These are phyloP conservation scores for Exutisphaerella laricina DNA, from an alignment of 2,329 filamentous ascomycete species.

Conservation along the genomic window DNA sequence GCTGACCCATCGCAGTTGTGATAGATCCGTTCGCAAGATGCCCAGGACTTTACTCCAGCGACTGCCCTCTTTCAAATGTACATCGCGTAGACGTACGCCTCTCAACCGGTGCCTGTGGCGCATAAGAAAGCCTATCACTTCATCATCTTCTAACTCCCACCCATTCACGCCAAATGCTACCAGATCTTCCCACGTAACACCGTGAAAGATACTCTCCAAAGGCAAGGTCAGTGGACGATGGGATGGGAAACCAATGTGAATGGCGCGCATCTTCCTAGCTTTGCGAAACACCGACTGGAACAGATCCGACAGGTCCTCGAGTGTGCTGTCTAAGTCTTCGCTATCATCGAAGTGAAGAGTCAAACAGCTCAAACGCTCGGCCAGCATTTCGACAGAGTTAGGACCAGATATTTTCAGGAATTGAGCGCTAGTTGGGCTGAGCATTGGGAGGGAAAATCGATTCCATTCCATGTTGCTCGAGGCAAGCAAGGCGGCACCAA, in stretches of 20 bases:
- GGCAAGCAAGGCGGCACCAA: constrained; percentile 53
- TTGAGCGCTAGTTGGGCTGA: constrained; percentile 55
- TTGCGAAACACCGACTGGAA: constrained; percentile 55
- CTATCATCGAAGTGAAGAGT: constrained; percentile 60
- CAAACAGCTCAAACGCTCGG: constrained; percentile 54
- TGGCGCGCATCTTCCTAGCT: constrained; percentile 55
- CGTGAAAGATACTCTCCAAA: constrained; percentile 58
- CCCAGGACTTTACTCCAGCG: constrained; percentile 57
- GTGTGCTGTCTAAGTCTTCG: constrained; percentile 51
- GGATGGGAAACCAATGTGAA: constrained; percentile 61
- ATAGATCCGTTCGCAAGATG: constrained; percentile 53
- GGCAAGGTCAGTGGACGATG: constrained; percentile 52
- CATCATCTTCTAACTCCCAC: constrained; percentile 56
- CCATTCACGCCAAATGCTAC: constrained; percentile 60
- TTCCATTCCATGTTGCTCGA: constrained; percentile 51
- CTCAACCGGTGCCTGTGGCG: constrained; percentile 53
- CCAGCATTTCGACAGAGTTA: constrained; percentile 46
- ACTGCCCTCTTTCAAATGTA: constrained; percentile 56
- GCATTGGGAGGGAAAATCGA: constrained; percentile 57
- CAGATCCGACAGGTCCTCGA: constrained; percentile 52
- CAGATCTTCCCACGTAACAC: constrained; percentile 56
- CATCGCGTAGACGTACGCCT: constrained; percentile 54
- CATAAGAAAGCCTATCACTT: constrained; percentile 54
- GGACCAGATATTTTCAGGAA: constrained; percentile 46
- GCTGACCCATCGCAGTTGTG: constrained; percentile 56